Conservation (phyloP, 306 rosid species). For the Corylus americana region DNA sequence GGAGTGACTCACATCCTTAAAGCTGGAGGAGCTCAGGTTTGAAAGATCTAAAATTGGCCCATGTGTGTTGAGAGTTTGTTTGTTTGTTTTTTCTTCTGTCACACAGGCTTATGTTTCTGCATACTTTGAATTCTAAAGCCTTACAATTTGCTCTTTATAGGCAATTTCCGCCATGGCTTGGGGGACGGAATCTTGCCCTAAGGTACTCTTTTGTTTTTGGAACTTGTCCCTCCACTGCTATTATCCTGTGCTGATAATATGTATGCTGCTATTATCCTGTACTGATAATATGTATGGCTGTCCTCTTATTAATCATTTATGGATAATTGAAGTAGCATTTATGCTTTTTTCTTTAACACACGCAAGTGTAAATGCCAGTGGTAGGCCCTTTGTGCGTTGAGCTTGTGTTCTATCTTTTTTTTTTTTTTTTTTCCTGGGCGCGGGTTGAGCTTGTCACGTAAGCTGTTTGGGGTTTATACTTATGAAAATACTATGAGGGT, state of each 20-base stretch:
- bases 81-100: not conserved
- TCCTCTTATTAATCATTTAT: not conserved
- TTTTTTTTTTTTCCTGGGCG: no score
- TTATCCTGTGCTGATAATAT: no score
- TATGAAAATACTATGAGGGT: not conserved
- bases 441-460: not conserved
- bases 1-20: constrained; percentile 96
- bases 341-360: not conserved
- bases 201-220: constrained; percentile 43
- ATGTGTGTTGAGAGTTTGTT: constrained; percentile 14
- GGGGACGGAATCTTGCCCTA: constrained; percentile 98
- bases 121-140: constrained; percentile 1
- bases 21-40: constrained; percentile 99
- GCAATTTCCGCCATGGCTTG: constrained; percentile 98
- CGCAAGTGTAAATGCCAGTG: not conserved
- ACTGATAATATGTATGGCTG: not conserved
- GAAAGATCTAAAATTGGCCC: constrained; percentile 26
- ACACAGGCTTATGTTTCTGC: constrained; percentile 3
- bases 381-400: not conserved
- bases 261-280: not conserved
- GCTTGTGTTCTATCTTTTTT: no score
- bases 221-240: constrained; percentile 13
- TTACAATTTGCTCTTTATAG: constrained; percentile 41
- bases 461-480: not conserved
- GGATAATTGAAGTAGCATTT: not conserved